Evolutionary conservation across 2,329 filamentous ascomycete genomes (phyloP).

Genomic region (Periglandula ipomoeae): DNA sequence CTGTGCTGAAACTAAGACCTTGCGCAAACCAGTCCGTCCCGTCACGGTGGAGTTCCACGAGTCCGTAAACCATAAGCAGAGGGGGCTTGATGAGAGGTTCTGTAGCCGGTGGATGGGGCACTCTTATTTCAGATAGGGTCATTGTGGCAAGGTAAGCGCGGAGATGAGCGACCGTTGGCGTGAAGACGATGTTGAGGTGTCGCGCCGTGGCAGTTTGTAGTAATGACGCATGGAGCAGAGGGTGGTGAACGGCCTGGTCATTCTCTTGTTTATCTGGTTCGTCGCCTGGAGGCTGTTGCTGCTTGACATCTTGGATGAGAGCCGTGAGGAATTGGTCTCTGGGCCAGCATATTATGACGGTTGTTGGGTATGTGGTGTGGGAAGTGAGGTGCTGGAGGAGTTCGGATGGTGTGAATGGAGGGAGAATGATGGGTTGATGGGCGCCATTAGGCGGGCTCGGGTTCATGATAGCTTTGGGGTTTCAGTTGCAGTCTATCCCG

Average conservation of each 20-base stretch:
- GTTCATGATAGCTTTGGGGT: neutral
- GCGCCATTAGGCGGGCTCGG: slow-evolving; percentile 3
- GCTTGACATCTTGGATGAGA: slow-evolving; percentile 39
- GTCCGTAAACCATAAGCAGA: slow-evolving; percentile 53
- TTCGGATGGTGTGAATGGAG: slow-evolving; percentile 46
- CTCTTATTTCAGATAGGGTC: slow-evolving; percentile 25
- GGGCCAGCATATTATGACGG: slow-evolving; percentile 61
- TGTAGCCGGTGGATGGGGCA: slow-evolving; percentile 25
- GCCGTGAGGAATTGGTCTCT: slow-evolving; percentile 55
- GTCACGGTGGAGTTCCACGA: slow-evolving; percentile 54
- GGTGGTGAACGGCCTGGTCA: slow-evolving; percentile 8
- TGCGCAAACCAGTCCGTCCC: slow-evolving; percentile 70
- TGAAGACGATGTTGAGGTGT: slow-evolving; percentile 62
- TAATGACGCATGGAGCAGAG: slow-evolving; percentile 54
- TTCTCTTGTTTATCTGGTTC: too few species aligned
- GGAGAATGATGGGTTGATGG: slow-evolving; percentile 33
- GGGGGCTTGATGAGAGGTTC: slow-evolving; percentile 19
- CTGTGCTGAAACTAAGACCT: slow-evolving; percentile 55
- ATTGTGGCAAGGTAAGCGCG: slow-evolving; percentile 64
- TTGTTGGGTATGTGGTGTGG: slow-evolving; percentile 47
- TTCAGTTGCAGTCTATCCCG: too few species aligned
- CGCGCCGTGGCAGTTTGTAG: slow-evolving; percentile 59
- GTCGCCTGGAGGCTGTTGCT: slow-evolving; percentile 13
- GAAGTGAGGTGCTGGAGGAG: slow-evolving; percentile 58
- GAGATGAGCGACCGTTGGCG: slow-evolving; percentile 66